phyloP scores from a whole-genome alignment of 768 basidiomycete species.

The Tremella fuciformis region DNA sequence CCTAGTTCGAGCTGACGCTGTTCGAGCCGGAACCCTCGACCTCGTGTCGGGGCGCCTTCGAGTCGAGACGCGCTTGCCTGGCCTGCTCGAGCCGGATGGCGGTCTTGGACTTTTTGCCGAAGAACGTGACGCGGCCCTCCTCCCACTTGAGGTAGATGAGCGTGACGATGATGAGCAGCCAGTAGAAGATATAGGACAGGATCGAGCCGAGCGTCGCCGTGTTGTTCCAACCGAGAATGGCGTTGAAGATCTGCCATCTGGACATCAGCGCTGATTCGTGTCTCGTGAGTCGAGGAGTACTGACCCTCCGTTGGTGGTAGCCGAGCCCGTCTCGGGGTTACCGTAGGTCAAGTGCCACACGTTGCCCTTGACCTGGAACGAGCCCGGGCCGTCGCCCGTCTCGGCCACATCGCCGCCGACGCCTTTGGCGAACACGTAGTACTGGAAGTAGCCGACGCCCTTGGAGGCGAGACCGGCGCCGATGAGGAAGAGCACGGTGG shows the following conservation, averaged over 20 bases:
- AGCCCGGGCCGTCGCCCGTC: conserved; percentile 68
- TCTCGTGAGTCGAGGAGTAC: no score
- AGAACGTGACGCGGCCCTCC: conserved; percentile 52
- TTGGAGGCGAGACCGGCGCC: conserved; percentile 77
- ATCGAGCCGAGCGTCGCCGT: conserved; percentile 76
- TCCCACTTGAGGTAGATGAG: conserved; percentile 60
- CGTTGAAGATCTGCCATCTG: conserved; percentile 63
- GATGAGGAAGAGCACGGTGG: conserved; percentile 85
- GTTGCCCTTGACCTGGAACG: conserved; percentile 72
- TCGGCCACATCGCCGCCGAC: conserved; percentile 67
- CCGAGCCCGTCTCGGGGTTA: conserved; percentile 42
- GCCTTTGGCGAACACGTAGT: conserved; percentile 54
- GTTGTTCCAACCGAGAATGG: conserved; percentile 72
- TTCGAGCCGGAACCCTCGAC: no score
- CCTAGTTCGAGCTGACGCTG: no score
- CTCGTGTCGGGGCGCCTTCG: no score
- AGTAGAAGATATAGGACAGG: conserved; percentile 87
- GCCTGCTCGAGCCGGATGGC: neutral
- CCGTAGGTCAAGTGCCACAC: conserved; percentile 61
- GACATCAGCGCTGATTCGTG: no score
- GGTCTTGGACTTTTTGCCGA: conserved; percentile 24
- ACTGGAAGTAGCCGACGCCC: conserved; percentile 66
- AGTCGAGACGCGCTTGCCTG: neutral
- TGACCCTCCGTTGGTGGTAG: conserved; percentile 30
- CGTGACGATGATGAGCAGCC: conserved; percentile 71